phyloP scores from a whole-genome alignment of 257 asterid species.

The Plantago major region DNA sequence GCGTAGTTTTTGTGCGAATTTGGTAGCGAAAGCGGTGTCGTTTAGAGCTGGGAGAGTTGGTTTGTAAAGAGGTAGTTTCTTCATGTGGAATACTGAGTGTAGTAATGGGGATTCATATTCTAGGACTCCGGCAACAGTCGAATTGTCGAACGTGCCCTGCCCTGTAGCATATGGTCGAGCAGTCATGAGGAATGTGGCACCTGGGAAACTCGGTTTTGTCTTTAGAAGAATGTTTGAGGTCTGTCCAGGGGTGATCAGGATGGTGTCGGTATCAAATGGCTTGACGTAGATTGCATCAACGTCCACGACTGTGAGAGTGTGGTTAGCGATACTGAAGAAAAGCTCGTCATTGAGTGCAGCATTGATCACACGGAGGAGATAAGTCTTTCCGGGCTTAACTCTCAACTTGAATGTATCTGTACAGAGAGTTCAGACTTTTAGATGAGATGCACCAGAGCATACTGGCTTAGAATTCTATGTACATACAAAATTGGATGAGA shows the following conservation, averaged over 20 bases:
- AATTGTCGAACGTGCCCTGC: constrained; percentile 48
- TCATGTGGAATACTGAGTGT: constrained; percentile 19
- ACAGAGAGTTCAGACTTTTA: not conserved
- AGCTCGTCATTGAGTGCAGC: constrained; percentile 63
- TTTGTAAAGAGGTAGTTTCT: constrained; percentile 31
- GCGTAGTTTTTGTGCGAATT: constrained; percentile 30
- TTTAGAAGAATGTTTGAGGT: constrained; percentile 47
- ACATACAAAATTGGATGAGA: not conserved
- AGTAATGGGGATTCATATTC: constrained; percentile 31
- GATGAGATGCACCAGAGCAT: too few species aligned
- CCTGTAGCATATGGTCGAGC: constrained; percentile 59
- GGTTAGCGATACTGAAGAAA: constrained; percentile 55
- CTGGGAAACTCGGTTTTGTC: constrained; percentile 34
- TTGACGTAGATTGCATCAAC: constrained; percentile 49
- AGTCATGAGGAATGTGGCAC: constrained; percentile 43
- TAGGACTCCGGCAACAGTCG: constrained; percentile 49
- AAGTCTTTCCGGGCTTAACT: constrained; percentile 53
- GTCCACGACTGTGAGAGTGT: constrained; percentile 41
- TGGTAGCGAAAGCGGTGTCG: constrained; percentile 43
- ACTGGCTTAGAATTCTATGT: too few species aligned
- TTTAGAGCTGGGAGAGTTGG: constrained; percentile 46
- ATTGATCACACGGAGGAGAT: constrained; percentile 60
- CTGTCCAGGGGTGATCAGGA: constrained; percentile 55
- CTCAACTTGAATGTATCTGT: constrained; percentile 49
- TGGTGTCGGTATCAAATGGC: constrained; percentile 39